phyloP scores from a whole-genome alignment of 176 grass and related monocot genomes.

The Raddia guianensis region DNA sequence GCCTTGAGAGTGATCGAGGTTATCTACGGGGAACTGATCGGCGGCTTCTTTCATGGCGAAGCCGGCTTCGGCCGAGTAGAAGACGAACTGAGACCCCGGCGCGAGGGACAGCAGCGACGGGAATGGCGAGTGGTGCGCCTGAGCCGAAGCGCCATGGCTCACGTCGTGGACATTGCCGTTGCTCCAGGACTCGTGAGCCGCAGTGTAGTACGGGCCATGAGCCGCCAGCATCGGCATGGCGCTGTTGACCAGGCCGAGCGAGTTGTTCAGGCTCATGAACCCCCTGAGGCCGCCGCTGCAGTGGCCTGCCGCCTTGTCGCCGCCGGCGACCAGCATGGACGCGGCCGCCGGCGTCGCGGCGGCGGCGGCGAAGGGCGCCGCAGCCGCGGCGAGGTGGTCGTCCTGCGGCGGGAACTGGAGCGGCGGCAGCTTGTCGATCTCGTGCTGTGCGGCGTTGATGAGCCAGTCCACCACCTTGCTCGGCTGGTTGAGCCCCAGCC shows the following conservation, averaged over 20 bases:
- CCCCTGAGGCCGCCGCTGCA: slow-evolving; percentile 33
- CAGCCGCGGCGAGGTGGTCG: slow-evolving; percentile 40
- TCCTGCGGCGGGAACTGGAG: slow-evolving; percentile 69
- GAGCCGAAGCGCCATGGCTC: slow-evolving; percentile 31
- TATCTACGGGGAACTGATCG: slow-evolving; percentile 52
- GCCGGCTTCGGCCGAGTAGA: slow-evolving; percentile 58
- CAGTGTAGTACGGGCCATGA: slow-evolving; percentile 48
- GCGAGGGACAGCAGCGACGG: slow-evolving; percentile 68
- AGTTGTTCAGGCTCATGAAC: slow-evolving; percentile 49
- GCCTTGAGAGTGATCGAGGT: slow-evolving; percentile 56
- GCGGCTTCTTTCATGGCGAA: slow-evolving; percentile 64
- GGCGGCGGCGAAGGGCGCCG: slow-evolving; percentile 20
- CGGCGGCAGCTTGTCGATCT: slow-evolving; percentile 96
- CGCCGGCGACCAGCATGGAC: slow-evolving; percentile 12
- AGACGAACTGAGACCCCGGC: slow-evolving; percentile 62
- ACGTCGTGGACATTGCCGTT: slow-evolving; percentile 37
- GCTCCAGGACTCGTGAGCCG: slow-evolving; percentile 26
- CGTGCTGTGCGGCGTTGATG: slow-evolving; percentile 72
- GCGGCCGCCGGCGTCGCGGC: background rate
- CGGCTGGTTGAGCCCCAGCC: slow-evolving; percentile 86
- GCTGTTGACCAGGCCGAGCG: slow-evolving; percentile 33
- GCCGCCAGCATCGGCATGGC: slow-evolving; percentile 49
- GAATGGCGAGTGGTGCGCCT: slow-evolving; percentile 41
- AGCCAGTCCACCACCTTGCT: slow-evolving; percentile 99
- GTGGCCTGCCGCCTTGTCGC: slow-evolving; percentile 21